Evolutionary conservation across 306 rosid genomes (phyloP).

Genomic region (Prunus mume): DNA sequence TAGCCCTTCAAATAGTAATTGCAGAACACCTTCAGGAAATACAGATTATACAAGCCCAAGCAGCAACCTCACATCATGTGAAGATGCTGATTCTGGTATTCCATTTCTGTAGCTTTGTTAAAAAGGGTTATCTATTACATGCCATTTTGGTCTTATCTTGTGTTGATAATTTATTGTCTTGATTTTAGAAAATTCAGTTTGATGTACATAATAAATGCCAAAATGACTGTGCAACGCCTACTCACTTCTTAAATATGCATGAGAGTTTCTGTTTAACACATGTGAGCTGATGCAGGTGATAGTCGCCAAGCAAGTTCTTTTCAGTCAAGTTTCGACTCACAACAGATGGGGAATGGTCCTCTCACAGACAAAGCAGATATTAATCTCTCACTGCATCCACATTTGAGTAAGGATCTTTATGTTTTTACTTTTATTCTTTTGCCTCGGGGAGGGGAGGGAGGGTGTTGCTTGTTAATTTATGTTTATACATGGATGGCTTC

Average conservation of each 20-base stretch:
- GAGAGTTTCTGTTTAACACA: constrained; percentile 16
- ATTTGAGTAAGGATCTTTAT: constrained; percentile 30
- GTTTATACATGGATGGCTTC: constrained; percentile 3
- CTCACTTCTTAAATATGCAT: not conserved
- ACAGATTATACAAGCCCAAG: constrained; percentile 68
- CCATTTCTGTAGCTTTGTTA: constrained; percentile 29
- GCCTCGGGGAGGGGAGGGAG: not conserved
- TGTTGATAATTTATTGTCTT: not conserved
- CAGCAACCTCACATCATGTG: constrained; percentile 62
- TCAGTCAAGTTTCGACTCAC: constrained; percentile 34
- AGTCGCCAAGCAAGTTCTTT: constrained; percentile 45
- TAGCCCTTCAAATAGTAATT: constrained; percentile 45
- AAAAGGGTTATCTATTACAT: constrained; percentile 13
- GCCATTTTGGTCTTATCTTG: constrained; percentile 6
- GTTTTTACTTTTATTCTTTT: not conserved
- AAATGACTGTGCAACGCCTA: not conserved
- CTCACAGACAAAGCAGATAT: constrained; percentile 31
- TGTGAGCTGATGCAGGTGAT: constrained; percentile 42
- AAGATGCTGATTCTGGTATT: constrained; percentile 88
- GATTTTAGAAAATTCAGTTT: not conserved
- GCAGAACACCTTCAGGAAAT: constrained; percentile 53
- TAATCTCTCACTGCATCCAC: constrained; percentile 25
- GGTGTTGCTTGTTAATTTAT: constrained; percentile 1
- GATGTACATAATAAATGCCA: not conserved
- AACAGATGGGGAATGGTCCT: constrained; percentile 34